A percentile compares a stretch with the other conserved stretches of the same genome.
These are phyloP conservation scores for Gossypium gossypioides DNA, from an alignment of 441 rosid species.

Conservation along the genomic window DNA sequence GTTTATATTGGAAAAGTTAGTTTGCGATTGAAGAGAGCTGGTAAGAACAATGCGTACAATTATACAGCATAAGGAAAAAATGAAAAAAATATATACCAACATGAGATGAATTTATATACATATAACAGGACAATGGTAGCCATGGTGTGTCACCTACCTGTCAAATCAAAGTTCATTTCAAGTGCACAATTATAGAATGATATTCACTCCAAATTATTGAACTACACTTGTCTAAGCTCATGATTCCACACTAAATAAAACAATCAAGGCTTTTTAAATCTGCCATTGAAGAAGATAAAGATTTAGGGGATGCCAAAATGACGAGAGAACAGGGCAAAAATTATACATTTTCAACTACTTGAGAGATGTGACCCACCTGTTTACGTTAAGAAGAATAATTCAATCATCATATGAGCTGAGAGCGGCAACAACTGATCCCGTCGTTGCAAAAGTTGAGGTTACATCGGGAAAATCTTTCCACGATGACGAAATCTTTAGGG, in stretches of 20 bases:
- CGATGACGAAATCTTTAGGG: constrained; percentile 57
- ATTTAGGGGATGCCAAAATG: background rate
- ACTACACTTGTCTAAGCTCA: background rate
- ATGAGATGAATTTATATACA: background rate
- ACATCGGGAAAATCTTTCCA: constrained; percentile 85
- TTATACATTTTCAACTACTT: background rate
- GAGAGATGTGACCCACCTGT: constrained; percentile 25
- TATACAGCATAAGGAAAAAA: background rate
- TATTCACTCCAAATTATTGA: background rate
- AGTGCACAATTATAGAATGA: background rate
- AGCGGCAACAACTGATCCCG: constrained; percentile 80
- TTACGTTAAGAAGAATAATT: constrained; percentile 14
- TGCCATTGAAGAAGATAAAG: background rate
- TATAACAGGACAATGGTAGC: background rate
- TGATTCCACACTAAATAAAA: background rate
- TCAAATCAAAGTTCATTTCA: background rate
- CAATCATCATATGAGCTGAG: constrained; percentile 60
- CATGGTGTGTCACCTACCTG: background rate
- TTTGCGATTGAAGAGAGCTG: background rate
- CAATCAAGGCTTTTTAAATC: background rate
- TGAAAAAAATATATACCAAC: background rate
- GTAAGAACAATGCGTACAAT: background rate
- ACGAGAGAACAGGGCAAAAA: background rate
- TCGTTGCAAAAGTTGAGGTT: constrained; percentile 58
- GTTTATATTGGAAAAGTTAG: background rate